phyloP scores from a whole-genome alignment of 257 asterid species.

The Solanum medicagineum region DNA sequence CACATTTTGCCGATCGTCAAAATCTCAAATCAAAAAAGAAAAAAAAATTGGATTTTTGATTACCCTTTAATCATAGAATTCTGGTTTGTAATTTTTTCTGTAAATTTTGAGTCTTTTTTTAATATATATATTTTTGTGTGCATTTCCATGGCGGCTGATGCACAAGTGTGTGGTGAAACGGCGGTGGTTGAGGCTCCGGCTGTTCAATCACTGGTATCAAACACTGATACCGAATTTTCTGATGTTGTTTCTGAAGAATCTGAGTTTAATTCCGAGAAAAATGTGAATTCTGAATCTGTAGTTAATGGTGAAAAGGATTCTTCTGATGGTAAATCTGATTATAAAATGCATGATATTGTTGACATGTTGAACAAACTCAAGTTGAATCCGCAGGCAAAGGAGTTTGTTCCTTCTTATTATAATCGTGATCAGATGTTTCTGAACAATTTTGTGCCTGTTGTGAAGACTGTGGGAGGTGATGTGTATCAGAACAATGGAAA shows the following conservation, averaged over 20 bases:
- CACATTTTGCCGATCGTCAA: conserved; percentile 21
- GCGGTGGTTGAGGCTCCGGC: conserved; percentile 38
- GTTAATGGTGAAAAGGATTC: conserved; percentile 31
- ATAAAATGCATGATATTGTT: conserved; percentile 54
- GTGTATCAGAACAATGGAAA: conserved; percentile 44
- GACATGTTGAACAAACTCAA: conserved; percentile 63
- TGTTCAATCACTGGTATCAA: conserved; percentile 8
- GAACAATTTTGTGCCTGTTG: conserved; percentile 29
- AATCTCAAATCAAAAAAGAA: conserved; percentile 14
- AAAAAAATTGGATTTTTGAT: background rate
- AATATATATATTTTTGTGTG: conserved; percentile 6
- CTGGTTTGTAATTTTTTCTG: background rate
- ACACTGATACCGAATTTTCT: conserved; percentile 9
- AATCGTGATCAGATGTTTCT: conserved; percentile 38
- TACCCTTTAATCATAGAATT: conserved; percentile 11
- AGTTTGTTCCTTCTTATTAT: conserved; percentile 72
- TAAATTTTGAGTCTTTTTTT: conserved; percentile 7
- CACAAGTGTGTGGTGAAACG: conserved; percentile 63
- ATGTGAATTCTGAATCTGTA: conserved; percentile 11
- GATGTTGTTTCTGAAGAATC: conserved; percentile 25
- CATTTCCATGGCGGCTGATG: conserved; percentile 73
- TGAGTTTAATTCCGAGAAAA: background rate
- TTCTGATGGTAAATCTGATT: conserved; percentile 24
- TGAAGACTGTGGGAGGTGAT: conserved; percentile 37
- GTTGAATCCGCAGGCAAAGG: conserved; percentile 88